Conservation (phyloP, 805 yeast species). For the Candida alai region DNA sequence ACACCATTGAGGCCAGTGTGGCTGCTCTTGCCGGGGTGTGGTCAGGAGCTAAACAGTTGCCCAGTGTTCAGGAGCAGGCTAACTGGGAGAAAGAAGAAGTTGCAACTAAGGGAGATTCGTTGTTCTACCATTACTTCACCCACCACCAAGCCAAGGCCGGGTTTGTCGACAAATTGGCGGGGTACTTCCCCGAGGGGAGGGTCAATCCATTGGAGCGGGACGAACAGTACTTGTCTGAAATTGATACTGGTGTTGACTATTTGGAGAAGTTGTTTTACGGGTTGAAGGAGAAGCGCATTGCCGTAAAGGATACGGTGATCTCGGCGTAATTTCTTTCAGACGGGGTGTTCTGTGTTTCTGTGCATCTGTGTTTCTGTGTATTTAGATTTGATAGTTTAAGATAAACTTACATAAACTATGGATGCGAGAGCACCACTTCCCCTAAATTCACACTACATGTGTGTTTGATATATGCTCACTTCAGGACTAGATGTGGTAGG, state of each 20-base stretch:
- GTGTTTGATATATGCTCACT: too few relatives aligned
- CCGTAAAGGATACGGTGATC: slow-evolving; percentile 17
- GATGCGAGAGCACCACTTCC: too few relatives aligned
- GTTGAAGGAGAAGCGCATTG: slow-evolving; percentile 18
- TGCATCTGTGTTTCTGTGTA: not conserved
- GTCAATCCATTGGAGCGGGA: slow-evolving; percentile 26
- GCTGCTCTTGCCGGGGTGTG: slow-evolving; percentile 60
- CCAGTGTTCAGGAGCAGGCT: slow-evolving; percentile 36
- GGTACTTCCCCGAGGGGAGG: slow-evolving; percentile 26
- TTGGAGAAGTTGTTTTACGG: slow-evolving; percentile 22
- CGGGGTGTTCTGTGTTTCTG: too few relatives aligned
- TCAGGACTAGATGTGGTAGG: too few relatives aligned
- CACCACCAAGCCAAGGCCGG: slow-evolving; percentile 19
- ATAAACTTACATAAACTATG: not conserved
- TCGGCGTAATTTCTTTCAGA: slow-evolving; percentile 3
- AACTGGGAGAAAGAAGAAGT: slow-evolving; percentile 28
- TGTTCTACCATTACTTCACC: slow-evolving; percentile 33
- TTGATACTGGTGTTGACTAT: slow-evolving; percentile 15
- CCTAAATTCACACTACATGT: too few relatives aligned
- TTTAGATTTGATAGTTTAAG: not conserved
- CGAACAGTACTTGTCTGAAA: slow-evolving; percentile 21
- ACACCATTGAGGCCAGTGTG: slow-evolving; percentile 47
- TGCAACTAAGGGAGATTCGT: slow-evolving; percentile 16
- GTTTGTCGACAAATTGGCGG: slow-evolving; percentile 23
- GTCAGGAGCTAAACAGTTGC: slow-evolving; percentile 37